These are phyloP conservation scores for Saraca asoca DNA, from an alignment of 331 rosid genomes.

Conservation along the genomic window DNA sequence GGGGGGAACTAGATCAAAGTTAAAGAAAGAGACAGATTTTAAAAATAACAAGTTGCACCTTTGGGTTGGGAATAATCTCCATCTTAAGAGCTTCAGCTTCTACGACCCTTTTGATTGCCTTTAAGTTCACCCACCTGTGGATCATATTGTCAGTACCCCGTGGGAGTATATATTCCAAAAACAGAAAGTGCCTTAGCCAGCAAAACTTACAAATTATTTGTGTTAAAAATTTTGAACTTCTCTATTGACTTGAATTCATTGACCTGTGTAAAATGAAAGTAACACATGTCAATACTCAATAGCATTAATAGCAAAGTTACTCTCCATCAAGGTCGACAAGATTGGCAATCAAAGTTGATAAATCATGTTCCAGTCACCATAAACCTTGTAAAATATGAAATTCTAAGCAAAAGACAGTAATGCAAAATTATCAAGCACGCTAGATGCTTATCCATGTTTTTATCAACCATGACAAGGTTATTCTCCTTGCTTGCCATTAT, in stretches of 20 bases:
- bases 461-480: too few relatives aligned
- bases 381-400: too few relatives aligned
- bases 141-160: constrained; percentile 34
- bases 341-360: too few relatives aligned
- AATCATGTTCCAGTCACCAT: too few relatives aligned
- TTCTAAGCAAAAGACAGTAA: too few relatives aligned
- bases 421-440: too few relatives aligned
- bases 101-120: constrained; percentile 86
- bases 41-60: constrained; percentile 53
- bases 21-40: background rate
- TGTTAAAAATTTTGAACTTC: constrained; percentile 98
- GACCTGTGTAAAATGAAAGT: constrained; percentile 58
- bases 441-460: too few relatives aligned
- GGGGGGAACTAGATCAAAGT: too few relatives aligned
- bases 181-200: constrained; percentile 22
- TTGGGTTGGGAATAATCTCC: constrained; percentile 98
- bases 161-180: constrained; percentile 19
- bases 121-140: constrained; percentile 91
- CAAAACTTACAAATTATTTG: constrained; percentile 82
- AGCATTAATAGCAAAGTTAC: background rate
- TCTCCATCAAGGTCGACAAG: too few relatives aligned
- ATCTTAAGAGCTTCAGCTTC: constrained; percentile 88
- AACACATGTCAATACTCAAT: constrained; percentile 25
- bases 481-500: too few relatives aligned
- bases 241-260: constrained; percentile 93